Base-by-base conservation (phyloP, 192 early-diverging fungal species). In the Diversispora epigaea region DNA sequence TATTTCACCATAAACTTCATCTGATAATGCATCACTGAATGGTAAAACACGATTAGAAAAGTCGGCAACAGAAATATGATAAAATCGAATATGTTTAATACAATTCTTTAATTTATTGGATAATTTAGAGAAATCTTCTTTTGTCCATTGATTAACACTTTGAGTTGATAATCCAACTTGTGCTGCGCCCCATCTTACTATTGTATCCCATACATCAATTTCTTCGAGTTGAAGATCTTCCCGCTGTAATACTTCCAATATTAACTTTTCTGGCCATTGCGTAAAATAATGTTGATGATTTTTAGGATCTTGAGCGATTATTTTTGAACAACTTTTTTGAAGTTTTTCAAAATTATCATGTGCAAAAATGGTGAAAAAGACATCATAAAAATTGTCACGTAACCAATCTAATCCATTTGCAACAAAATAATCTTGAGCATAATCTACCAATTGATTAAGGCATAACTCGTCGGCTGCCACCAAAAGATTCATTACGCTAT, bases 151-250 rank as follows among this genome's bases (percentile, higher is more conserved):
- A n/a, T 56, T 22, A 3, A 6, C 1, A 57, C 43, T 54, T 32
- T 54, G n/a, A n/a, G 57, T 43, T 14, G 55, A 44, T 54, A 46
- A 46, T 8, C 57, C 6, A 41, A 66, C 25, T 62, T 73, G 56
- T 19, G 58, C 19, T 47, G 17, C 47, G 9, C 71, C 71, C 71
- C 71, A 73, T 62, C 43, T n/a, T 47, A 61, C 15, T 25, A 73
- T 25, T 10, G 15, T 10, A 21, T 62, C 57, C 71, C 71, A 73
- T 21, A 73, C 45, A 47, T 73, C 71, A 61, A 62, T 73, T 8
- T 73, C 71, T 40, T 73, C 71, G 39, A 73, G 54, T 12, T 25
- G 21, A 9, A 73, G n/a, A n/a, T 73, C 71, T 47, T 56, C 54
- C 14, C 71, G 39, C 17, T 73, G 40, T 32, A 73, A 73, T 41